These are phyloP conservation scores for Tulasnella sp. DNA, from an alignment of 768 basidiomycete genomes.

Conservation along the genomic window DNA sequence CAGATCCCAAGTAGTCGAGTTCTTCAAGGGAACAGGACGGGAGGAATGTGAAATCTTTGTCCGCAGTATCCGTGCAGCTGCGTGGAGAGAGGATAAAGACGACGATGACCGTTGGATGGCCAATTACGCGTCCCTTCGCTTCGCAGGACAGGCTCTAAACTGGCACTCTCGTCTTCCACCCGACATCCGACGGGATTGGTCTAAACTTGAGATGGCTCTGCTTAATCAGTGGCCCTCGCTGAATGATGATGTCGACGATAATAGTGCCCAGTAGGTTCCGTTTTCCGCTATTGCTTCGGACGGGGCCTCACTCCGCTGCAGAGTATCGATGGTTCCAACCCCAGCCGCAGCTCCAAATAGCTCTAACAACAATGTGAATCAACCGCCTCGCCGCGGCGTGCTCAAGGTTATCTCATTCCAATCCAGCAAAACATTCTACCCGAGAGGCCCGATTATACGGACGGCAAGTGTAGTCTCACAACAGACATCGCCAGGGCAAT, in stretches of 20 bases:
- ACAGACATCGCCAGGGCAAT: not conserved
- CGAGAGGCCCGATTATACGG: not conserved
- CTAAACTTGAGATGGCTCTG: not conserved
- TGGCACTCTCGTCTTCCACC: not conserved
- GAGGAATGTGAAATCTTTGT: not conserved
- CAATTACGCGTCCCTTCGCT: not conserved
- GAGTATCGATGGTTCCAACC: not conserved
- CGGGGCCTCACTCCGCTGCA: not conserved
- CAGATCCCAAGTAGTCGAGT: not conserved
- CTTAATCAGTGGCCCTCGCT: not conserved
- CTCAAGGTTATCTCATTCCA: not conserved
- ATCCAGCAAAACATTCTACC: not conserved
- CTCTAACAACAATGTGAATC: not conserved
- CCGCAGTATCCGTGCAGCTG: not conserved
- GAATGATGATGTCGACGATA: too few relatives aligned
- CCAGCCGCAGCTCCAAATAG: not conserved
- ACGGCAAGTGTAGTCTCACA: not conserved
- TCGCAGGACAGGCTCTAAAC: not conserved
- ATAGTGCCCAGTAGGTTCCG: too few relatives aligned
- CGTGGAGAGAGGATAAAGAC: not conserved
- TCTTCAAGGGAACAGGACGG: not conserved
- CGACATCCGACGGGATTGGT: not conserved
- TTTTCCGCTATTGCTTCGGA: too few relatives aligned
- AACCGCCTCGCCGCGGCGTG: not conserved
- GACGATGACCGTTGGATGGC: not conserved